Base-by-base conservation (phyloP, 345 rosid genomes). In the Corymbia maculata region DNA sequence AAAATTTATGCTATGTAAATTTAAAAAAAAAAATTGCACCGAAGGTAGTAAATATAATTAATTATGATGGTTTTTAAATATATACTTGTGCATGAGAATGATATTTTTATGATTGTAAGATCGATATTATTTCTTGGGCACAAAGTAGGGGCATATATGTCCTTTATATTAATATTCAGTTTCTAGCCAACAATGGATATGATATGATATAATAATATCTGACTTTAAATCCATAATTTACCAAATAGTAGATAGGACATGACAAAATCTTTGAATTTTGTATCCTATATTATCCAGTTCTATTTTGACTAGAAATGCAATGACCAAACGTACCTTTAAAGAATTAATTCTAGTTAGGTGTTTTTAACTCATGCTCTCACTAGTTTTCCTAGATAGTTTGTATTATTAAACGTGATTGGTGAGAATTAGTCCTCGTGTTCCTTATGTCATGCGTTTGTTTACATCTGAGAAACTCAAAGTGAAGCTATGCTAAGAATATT, bases 221-320 rank as follows among this genome's bases (percentile, higher is more conserved):
- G 28, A 55, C 28, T 55, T 55, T 2, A 22, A 22, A 55, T 9
- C 42, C 42, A 36, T 36, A 36, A 36, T 36, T 36, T 36, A 36
- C 4, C 42, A 9, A 55, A 55, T 1, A 2, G 61, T 22, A 55
- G 61, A 22, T 9, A 55, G 4, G 61, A 22, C 24, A 55, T 55
- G 28, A 55, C 13, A 55, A 55, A 1, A 22, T 55, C 22, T 55
- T 22, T 0, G 22, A 0, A 0, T 55, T 22, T 21, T 55, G 21
- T 55, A 55, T 55, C 28, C 22, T 22, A 55, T 4, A 0, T 21
- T 55, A 1, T 22, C 1, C 0, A 22, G 28, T 55, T 0, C 0
- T 55, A 55, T 55, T 0, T 11, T 22, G 0, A 55, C 28, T 12
- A 55, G 22, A 55, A 55, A 21, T 49, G 10, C 3, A 10, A 49